Conservation (phyloP, 2,329 filamentous ascomycete species). For the Aschersonia sp. region DNA sequence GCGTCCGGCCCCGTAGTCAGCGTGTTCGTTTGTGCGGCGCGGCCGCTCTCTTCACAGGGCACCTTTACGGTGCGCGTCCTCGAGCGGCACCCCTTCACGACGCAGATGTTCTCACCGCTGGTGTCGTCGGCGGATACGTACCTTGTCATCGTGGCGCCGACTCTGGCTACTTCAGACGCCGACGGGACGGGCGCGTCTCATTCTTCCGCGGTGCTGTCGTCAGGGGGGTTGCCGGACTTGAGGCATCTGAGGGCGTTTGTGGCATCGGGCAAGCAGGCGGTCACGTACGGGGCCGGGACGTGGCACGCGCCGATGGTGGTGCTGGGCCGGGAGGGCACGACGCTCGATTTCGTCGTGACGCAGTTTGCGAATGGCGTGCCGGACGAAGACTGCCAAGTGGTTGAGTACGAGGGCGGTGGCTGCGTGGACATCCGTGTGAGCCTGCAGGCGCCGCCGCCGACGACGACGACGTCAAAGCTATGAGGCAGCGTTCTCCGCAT, state of each 20-base stretch:
- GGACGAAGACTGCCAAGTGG: conserved; percentile 80
- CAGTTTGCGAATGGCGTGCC: conserved; percentile 77
- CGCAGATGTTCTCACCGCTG: conserved; percentile 82
- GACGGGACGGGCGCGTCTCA: conserved; percentile 11
- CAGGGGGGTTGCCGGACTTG: conserved; percentile 59
- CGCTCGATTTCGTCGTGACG: conserved; percentile 75
- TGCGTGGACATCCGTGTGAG: background rate
- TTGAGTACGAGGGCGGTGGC: conserved; percentile 23
- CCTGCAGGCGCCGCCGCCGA: background rate
- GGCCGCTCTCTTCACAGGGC: conserved; percentile 10
- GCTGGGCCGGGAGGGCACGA: conserved; percentile 41
- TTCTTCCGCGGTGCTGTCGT: conserved; percentile 29
- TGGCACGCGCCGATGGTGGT: conserved; percentile 97
- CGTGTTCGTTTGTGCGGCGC: conserved; percentile 65
- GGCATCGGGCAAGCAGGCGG: conserved; percentile 62
- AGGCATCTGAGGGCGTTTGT: conserved; percentile 59
- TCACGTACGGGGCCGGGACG: conserved; percentile 82
- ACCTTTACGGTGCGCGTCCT: conserved; percentile 54
- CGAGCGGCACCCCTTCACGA: conserved; percentile 86
- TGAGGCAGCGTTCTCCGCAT: no score
- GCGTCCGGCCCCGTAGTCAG: conserved; percentile 51
- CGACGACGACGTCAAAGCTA: background rate
- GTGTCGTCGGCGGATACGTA: conserved; percentile 41
- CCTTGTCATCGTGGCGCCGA: conserved; percentile 81
- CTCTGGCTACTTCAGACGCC: conserved; percentile 29